Conservation (phyloP, 2,329 filamentous ascomycete genomes). For the Metarhizium sp. region DNA sequence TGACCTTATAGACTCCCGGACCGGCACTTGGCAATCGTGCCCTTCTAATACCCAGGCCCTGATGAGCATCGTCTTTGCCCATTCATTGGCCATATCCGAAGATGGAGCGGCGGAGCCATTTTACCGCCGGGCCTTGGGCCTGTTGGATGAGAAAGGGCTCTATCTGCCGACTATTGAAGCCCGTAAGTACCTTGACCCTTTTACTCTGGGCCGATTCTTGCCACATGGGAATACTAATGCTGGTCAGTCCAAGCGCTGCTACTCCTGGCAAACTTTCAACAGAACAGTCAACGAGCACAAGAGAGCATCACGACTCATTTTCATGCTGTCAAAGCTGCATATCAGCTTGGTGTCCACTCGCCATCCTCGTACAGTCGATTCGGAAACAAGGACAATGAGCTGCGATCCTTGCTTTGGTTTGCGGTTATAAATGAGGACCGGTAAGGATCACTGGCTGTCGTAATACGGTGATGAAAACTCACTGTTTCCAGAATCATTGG, state of each 20-base stretch:
- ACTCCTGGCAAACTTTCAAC: slow-evolving; percentile 21
- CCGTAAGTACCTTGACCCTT: slow-evolving; percentile 4
- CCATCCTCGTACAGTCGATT: slow-evolving; percentile 16
- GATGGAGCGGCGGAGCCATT: slow-evolving; percentile 14
- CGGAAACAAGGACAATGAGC: slow-evolving; percentile 13
- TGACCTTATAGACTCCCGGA: slow-evolving; percentile 8
- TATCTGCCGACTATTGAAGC: slow-evolving; percentile 12
- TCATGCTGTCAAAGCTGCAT: slow-evolving; percentile 20
- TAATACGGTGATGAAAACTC: not conserved
- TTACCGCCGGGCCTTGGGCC: slow-evolving; percentile 15
- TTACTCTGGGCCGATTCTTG: not conserved
- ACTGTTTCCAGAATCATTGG: slow-evolving; percentile 10
- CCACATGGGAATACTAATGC: not conserved
- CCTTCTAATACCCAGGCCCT: slow-evolving; percentile 10
- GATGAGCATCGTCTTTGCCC: slow-evolving; percentile 19
- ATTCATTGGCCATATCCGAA: slow-evolving; percentile 14
- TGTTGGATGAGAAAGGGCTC: slow-evolving; percentile 17
- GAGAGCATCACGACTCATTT: slow-evolving; percentile 22
- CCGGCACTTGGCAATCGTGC: slow-evolving; percentile 6
- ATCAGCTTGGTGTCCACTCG: slow-evolving; percentile 24
- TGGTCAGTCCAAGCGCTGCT: slow-evolving; percentile 20
- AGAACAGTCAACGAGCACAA: slow-evolving; percentile 24
- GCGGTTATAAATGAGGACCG: slow-evolving; percentile 21
- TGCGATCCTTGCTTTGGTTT: slow-evolving; percentile 20
- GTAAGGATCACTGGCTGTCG: not conserved